These are phyloP conservation scores for Penicillium sp. DNA, from an alignment of 2,329 filamentous ascomycete species.

Conservation along the genomic window DNA sequence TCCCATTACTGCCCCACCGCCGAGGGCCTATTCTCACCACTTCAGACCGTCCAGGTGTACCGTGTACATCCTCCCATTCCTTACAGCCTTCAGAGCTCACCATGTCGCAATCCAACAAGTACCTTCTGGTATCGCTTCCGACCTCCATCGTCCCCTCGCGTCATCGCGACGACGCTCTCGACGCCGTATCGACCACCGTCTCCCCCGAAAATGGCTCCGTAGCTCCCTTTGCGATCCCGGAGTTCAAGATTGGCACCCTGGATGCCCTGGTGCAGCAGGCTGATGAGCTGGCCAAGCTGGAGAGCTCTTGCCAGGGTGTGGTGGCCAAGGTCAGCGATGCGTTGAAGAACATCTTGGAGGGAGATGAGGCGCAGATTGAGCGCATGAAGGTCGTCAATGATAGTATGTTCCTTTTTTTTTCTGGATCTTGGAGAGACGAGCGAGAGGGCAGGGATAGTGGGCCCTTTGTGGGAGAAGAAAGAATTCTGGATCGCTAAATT, in stretches of 20 bases:
- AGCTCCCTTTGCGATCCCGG: slow-evolving; percentile 72
- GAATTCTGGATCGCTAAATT: slow-evolving; percentile 4
- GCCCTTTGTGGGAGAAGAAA: no score
- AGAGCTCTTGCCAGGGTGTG: slow-evolving; percentile 69
- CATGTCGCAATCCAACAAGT: slow-evolving; percentile 53
- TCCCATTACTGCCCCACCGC: slow-evolving; percentile 9
- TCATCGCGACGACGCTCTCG: slow-evolving; percentile 74
- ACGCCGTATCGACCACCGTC: slow-evolving; percentile 66
- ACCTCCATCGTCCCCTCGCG: slow-evolving; percentile 76
- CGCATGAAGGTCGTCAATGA: slow-evolving; percentile 93
- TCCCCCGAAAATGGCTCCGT: slow-evolving; percentile 69
- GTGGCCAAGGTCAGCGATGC: slow-evolving; percentile 86
- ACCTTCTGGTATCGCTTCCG: slow-evolving; percentile 85
- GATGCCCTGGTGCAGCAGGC: slow-evolving; percentile 94
- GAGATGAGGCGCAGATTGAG: slow-evolving; percentile 72
- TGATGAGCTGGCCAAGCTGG: slow-evolving; percentile 87
- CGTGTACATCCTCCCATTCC: no score
- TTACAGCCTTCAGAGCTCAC: slow-evolving; percentile 6
- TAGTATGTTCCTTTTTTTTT: slow-evolving; percentile 52
- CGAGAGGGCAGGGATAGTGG: no score
- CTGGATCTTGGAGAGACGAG: no score
- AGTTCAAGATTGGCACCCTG: slow-evolving; percentile 96
- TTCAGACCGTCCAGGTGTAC: background rate
- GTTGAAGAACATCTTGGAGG: slow-evolving; percentile 72
- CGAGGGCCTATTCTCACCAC: slow-evolving; percentile 7